phyloP scores from a whole-genome alignment of 1,284 basidiomycete genomes.

The Wallemia hederae region DNA sequence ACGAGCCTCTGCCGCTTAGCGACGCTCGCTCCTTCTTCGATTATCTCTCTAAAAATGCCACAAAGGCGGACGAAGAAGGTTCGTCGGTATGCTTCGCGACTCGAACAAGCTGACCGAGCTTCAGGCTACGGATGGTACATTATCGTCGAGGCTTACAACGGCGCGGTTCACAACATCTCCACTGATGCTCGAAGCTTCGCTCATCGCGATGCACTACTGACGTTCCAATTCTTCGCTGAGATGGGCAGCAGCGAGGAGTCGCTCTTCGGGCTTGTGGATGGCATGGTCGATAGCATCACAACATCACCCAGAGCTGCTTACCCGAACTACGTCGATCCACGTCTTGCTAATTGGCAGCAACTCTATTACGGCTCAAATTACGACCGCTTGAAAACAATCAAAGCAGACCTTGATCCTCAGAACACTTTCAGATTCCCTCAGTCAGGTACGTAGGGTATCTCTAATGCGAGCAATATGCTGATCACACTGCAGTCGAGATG shows the following conservation, averaged over 20 bases:
- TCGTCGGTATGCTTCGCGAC: too few relatives aligned
- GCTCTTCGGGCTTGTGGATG: conserved; percentile 11
- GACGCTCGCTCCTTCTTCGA: neutral
- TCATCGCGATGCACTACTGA: conserved; percentile 11
- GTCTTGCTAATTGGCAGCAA: conserved; percentile 5
- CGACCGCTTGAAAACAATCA: conserved; percentile 5
- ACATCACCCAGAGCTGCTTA: conserved; percentile 6
- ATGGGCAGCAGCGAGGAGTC: neutral
- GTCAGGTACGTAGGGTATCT: neutral
- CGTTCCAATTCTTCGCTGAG: conserved; percentile 14
- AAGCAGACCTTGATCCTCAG: conserved; percentile 5
- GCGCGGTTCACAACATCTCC: conserved; percentile 10
- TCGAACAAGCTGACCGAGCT: neutral
- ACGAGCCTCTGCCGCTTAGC: neutral
- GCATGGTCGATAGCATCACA: conserved; percentile 6
- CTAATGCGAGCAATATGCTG: too few relatives aligned
- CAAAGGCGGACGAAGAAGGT: neutral
- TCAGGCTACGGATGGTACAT: neutral
- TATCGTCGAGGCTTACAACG: conserved; percentile 4
- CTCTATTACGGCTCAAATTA: conserved; percentile 6
- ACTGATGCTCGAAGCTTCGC: conserved; percentile 11
- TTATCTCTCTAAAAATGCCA: neutral
- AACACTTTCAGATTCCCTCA: conserved; percentile 5
- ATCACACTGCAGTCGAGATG: too few relatives aligned
- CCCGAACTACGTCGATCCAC: conserved; percentile 8